Conservation (phyloP, 257 asterid species). For the Parsonsia alboflavescens region DNA sequence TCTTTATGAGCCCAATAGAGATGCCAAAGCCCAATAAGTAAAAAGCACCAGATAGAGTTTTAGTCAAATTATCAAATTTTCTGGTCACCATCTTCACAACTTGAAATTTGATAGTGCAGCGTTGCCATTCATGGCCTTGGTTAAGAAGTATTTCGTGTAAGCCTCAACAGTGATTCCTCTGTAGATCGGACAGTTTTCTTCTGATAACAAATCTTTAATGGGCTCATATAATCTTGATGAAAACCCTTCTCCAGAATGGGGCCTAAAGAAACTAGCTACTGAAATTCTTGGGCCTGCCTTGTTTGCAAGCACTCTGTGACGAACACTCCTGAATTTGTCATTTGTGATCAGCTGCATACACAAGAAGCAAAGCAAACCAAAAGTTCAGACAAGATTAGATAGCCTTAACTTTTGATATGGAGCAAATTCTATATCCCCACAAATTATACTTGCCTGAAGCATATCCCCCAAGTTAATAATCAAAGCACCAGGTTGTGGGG, state of each 20-base stretch:
- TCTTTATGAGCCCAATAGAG: too few species aligned
- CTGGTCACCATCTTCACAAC: not conserved
- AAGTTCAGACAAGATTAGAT: not conserved
- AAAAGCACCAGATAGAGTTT: too few species aligned
- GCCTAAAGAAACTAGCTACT: conserved; percentile 17
- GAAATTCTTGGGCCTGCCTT: conserved; percentile 17
- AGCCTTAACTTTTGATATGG: too few species aligned
- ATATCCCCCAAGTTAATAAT: conserved; percentile 19
- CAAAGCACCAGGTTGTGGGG: conserved; percentile 13
- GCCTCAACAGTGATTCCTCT: conserved; percentile 7
- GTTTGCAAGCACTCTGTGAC: conserved; percentile 19
- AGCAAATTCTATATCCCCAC: too few species aligned
- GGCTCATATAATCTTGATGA: conserved; percentile 13
- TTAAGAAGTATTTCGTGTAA: conserved; percentile 3
- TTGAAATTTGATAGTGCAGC: conserved; percentile 14
- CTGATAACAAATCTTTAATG: conserved; percentile 10
- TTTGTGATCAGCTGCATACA: conserved; percentile 14
- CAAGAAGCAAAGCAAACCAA: not conserved
- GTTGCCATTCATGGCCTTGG: conserved; percentile 9
- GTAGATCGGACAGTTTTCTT: conserved; percentile 13
- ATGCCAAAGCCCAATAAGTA: too few species aligned
- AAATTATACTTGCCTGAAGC: conserved; percentile 17
- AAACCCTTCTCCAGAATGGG: conserved; percentile 4
- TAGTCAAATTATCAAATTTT: too few species aligned
- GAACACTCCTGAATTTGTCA: conserved; percentile 19